Percentiles rank a stretch among this genome's conserved stretches.
Evolutionary conservation across 2,329 filamentous ascomycete genomes (phyloP).

Genomic region (Dactylellina cionopaga): DNA sequence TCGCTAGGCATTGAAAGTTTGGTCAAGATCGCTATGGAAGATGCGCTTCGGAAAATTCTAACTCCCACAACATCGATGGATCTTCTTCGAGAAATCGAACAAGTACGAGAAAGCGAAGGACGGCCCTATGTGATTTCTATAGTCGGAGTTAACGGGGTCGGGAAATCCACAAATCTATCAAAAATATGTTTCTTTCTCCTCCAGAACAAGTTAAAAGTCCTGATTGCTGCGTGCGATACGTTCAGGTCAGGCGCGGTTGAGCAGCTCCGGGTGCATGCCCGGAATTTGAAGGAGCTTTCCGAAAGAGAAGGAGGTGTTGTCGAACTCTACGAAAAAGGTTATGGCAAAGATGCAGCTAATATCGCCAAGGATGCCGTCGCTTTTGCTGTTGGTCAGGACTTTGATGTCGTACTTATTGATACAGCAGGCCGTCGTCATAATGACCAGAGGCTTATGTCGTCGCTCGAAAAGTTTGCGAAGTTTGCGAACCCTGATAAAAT

Average conservation of each 20-base stretch:
- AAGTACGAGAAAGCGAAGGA: constrained; percentile 69
- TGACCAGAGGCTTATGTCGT: constrained; percentile 94
- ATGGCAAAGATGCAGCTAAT: constrained; percentile 95
- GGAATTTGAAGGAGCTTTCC: constrained; percentile 89
- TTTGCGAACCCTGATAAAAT: constrained; percentile 97
- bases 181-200: constrained; percentile 98
- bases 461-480: constrained; percentile 95
- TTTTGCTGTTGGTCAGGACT: constrained; percentile 77
- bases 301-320: constrained; percentile 84
- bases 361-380: constrained; percentile 94
- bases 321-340: constrained; percentile 95
- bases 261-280: constrained; percentile 93
- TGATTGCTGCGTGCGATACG: constrained; percentile 94
- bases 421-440: constrained; percentile 95
- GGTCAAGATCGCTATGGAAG: constrained; percentile 87
- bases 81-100: constrained; percentile 89
- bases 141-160: constrained; percentile 96
- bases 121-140: constrained; percentile 98
- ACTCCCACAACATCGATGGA: constrained; percentile 95
- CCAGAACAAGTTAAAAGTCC: constrained; percentile 94
- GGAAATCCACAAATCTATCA: constrained; percentile 95
- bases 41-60: constrained; percentile 91
- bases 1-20: constrained; percentile 76
- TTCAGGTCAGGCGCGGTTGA: constrained; percentile 97
- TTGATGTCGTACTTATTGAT: constrained; percentile 95